These are phyloP conservation scores for Aspergillus sp. DNA, from an alignment of 2,329 filamentous ascomycete genomes.

Conservation along the genomic window DNA sequence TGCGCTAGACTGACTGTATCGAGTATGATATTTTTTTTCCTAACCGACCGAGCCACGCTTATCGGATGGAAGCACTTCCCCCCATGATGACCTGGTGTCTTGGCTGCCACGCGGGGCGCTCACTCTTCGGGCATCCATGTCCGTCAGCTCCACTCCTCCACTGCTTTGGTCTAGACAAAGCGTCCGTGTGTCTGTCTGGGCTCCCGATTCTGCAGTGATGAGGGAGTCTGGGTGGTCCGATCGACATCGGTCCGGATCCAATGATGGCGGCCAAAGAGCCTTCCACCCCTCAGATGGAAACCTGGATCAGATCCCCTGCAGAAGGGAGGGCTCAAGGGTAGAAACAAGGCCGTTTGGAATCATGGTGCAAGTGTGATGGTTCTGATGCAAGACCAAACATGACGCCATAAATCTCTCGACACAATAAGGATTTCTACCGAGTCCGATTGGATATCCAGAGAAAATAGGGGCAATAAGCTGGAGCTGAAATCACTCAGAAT, in stretches of 20 bases:
- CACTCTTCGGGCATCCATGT: conserved; percentile 16
- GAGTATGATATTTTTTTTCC: conserved; percentile 5
- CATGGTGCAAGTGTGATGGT: neutral
- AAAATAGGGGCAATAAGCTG: too few species aligned
- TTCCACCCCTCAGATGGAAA: neutral
- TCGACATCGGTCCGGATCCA: conserved; percentile 13
- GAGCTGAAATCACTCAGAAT: neutral
- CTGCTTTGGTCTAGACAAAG: conserved; percentile 2
- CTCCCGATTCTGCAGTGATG: conserved; percentile 5
- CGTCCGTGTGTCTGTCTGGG: conserved; percentile 15
- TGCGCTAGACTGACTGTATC: neutral
- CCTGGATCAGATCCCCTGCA: neutral
- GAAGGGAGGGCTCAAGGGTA: neutral
- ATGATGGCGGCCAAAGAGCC: conserved; percentile 11
- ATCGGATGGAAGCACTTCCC: conserved; percentile 9
- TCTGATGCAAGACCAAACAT: neutral
- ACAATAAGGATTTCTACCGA: neutral
- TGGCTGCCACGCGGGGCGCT: conserved; percentile 6
- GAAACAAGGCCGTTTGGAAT: neutral
- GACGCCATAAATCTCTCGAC: conserved; percentile 11
- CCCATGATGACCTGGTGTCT: conserved; percentile 12
- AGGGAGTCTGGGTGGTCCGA: conserved; percentile 12
- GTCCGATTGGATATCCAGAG: neutral
- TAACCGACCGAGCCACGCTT: conserved; percentile 22
- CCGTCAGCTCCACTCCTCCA: neutral